Evolutionary conservation across 2,329 filamentous ascomycete species (phyloP).

Genomic region (Camptophora hylomeconis): DNA sequence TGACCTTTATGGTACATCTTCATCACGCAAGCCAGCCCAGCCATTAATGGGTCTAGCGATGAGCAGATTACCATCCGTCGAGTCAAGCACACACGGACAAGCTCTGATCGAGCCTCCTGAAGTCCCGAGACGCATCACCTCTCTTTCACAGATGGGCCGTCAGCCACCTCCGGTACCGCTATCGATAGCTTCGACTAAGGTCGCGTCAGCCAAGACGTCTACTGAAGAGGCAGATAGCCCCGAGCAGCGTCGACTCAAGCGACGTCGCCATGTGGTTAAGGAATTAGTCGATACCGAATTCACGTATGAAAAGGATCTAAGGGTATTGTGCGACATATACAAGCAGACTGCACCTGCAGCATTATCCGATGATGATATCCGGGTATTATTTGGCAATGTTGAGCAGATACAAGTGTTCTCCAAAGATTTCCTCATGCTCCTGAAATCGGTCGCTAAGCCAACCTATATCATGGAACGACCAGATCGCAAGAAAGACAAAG

Average conservation of each 20-base stretch:
- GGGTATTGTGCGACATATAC: constrained; percentile 94
- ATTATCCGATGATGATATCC: constrained; percentile 71
- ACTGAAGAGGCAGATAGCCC: constrained; percentile 19
- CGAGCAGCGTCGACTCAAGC: constrained; percentile 59
- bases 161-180: constrained; percentile 2
- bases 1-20: no score
- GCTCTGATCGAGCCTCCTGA: constrained; percentile 3
- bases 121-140: constrained; percentile 8
- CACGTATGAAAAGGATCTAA: constrained; percentile 87
- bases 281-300: constrained; percentile 90
- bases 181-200: no score
- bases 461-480: constrained; percentile 59
- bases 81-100: no score
- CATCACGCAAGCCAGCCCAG: no score
- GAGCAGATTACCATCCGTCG: no score
- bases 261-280: constrained; percentile 74
- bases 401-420: constrained; percentile 85
- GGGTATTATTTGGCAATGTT: constrained; percentile 82
- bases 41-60: no score
- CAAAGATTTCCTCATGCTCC: constrained; percentile 59
- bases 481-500: constrained; percentile 39
- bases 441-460: constrained; percentile 67
- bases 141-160: constrained; percentile 2
- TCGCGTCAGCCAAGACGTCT: no score
- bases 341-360: constrained; percentile 78